Conservation (phyloP, 208 protist species). For the Leishmania guyanensis region DNA sequence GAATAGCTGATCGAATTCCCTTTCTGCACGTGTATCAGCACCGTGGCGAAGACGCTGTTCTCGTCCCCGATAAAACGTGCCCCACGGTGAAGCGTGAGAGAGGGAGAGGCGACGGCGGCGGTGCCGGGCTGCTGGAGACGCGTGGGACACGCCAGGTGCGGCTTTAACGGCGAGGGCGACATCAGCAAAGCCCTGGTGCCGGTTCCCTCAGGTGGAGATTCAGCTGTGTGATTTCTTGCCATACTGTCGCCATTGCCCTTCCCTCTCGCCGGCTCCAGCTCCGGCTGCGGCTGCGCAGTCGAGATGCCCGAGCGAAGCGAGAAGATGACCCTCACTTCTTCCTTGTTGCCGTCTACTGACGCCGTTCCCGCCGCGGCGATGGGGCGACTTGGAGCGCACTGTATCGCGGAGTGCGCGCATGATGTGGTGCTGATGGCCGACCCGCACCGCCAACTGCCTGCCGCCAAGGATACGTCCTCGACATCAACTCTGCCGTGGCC, state of each 20-base stretch:
- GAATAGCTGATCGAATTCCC: constrained; percentile 2
- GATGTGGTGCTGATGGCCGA: background rate
- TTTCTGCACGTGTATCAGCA: constrained; percentile 19
- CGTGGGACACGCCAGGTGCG: background rate
- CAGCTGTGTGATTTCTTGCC: background rate
- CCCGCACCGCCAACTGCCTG: background rate
- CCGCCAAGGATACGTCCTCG: background rate
- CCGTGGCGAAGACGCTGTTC: constrained; percentile 17
- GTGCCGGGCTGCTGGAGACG: constrained; percentile 11
- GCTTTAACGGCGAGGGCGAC: background rate
- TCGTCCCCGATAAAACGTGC: constrained; percentile 25
- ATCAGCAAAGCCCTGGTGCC: background rate
- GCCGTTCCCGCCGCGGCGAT: background rate
- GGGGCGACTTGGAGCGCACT: background rate
- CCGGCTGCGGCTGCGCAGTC: background rate
- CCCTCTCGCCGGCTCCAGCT: background rate
- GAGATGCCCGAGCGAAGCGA: background rate
- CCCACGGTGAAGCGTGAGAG: constrained; percentile 21
- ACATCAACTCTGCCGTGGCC: background rate
- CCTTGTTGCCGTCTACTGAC: background rate
- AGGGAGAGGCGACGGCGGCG: constrained; percentile 4
- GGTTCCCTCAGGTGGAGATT: background rate
- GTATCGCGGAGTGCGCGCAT: background rate
- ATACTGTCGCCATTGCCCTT: background rate
- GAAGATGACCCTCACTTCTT: background rate